A percentile compares a stretch with the other conserved stretches of the same genome.
Evolutionary conservation across 805 yeast genomes (phyloP).

Genomic region (Ogataea siamensis): DNA sequence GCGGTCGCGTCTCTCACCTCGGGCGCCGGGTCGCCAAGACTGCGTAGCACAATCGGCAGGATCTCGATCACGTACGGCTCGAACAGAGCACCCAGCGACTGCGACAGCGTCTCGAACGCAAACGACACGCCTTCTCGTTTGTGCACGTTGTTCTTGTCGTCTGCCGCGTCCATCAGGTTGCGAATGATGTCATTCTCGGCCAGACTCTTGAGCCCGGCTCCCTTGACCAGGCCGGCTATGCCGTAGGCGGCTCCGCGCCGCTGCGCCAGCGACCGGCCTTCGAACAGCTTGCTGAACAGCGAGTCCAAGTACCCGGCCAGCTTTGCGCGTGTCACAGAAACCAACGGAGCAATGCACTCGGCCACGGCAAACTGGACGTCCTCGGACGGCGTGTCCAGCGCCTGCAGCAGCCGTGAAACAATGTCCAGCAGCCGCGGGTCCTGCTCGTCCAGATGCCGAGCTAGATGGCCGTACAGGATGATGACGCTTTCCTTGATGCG

Average conservation of each 20-base stretch:
- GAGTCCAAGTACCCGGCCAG: conserved; percentile 54
- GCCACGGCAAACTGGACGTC: conserved; percentile 87
- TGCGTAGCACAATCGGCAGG: conserved; percentile 74
- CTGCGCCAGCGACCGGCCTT: conserved; percentile 45
- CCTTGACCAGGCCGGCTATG: conserved; percentile 88
- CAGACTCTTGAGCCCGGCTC: conserved; percentile 78
- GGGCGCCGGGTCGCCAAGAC: conserved; percentile 78
- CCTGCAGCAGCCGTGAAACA: conserved; percentile 64
- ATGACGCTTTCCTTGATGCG: conserved; percentile 74
- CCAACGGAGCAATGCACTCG: conserved; percentile 82
- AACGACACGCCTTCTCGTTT: conserved; percentile 86
- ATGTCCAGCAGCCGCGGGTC: conserved; percentile 68
- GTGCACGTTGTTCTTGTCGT: conserved; percentile 71
- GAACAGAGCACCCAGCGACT: conserved; percentile 68
- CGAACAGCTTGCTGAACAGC: conserved; percentile 59
- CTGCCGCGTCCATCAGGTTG: conserved; percentile 75
- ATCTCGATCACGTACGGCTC: conserved; percentile 94
- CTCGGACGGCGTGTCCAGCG: conserved; percentile 85
- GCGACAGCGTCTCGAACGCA: conserved; percentile 82
- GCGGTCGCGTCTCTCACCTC: conserved; percentile 91
- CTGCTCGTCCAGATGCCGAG: conserved; percentile 67
- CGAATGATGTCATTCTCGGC: conserved; percentile 76
- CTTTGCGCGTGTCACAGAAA: conserved; percentile 49
- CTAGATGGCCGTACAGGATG: conserved; percentile 86
- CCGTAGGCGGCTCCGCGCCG: conserved; percentile 97